Base-by-base conservation (phyloP, 2,329 filamentous ascomycete genomes). In the Aspergillus japonicus region DNA sequence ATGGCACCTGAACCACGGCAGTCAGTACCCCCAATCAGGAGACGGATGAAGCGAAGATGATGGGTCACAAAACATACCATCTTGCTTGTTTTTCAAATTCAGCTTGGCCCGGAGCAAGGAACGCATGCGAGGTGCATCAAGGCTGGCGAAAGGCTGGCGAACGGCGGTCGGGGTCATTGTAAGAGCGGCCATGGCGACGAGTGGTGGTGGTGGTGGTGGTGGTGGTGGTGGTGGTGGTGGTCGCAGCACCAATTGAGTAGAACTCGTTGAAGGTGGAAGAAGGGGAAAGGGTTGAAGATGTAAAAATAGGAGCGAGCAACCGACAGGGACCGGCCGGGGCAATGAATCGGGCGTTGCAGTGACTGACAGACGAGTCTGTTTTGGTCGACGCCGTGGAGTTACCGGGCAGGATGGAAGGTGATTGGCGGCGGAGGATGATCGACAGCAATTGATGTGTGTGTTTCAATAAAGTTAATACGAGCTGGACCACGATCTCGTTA, bases 111-210 rank as follows among this genome's bases (percentile, higher is more conserved):
- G 68, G 54, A 73, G 67, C 56, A 74, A 52, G 26, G 71, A 62
- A 39, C 69, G 71, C 68, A 75, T 67, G 49, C 68, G 68, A 11
- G 71, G 65, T 11, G 68, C 62, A 56, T 75, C 72, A 62, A 76
- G 61, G 57, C 65, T 73, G 31, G 70, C 73, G 60, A 76, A 75
- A 11, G 73, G 73, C 59, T 73, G 72, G 24, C 73, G 72, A 24
- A 67, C 52, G 23, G 71, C 66, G 56, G 69, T 65, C 54, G 70
- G 66, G 59, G 72, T 69, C 71, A 75, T 74, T 50, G 72, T 73
- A 63, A 76, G 68, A 53, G 73, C 66, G 31, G 70, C 71, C 72
- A 75, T 75, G 23, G 63, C 63, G 54, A 26, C 10, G 33, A 11
- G 50, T 47, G 29, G 12, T 23, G 26, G 19, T 50, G 29, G 7